A percentile compares a stretch with the other conserved stretches of the same genome.
These are phyloP conservation scores for Ustilago curta DNA, from an alignment of 1,284 basidiomycete species.

Conservation along the genomic window DNA sequence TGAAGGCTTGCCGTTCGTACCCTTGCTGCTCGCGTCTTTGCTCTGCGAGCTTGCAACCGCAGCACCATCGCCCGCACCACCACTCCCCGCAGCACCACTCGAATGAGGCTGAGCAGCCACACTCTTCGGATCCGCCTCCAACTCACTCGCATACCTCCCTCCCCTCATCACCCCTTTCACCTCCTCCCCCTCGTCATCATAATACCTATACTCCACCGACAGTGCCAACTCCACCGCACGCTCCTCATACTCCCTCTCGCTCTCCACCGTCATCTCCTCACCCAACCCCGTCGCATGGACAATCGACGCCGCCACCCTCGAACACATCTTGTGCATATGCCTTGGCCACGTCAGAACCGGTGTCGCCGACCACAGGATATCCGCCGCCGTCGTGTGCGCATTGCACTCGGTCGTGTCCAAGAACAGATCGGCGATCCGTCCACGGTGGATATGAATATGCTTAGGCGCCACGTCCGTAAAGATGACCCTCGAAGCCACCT, in stretches of 20 bases:
- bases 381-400: slow-evolving; percentile 76
- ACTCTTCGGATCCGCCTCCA: slow-evolving; percentile 44
- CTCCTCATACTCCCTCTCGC: slow-evolving; percentile 73
- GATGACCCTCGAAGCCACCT: slow-evolving; percentile 74
- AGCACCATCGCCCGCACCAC: neutral
- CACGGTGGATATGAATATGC: slow-evolving; percentile 74
- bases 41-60: neutral
- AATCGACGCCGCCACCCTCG: slow-evolving; percentile 75
- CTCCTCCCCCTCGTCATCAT: slow-evolving; percentile 29
- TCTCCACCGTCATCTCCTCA: slow-evolving; percentile 73
- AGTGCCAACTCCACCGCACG: slow-evolving; percentile 73
- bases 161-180: slow-evolving; percentile 9
- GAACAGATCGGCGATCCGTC: slow-evolving; percentile 75
- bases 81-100: slow-evolving; percentile 4
- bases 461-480: slow-evolving; percentile 76
- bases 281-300: slow-evolving; percentile 75
- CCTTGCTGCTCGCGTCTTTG: neutral
- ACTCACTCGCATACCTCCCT: slow-evolving; percentile 33
- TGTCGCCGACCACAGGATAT: slow-evolving; percentile 76
- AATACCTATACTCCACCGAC: slow-evolving; percentile 69
- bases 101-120: slow-evolving; percentile 43
- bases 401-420: slow-evolving; percentile 78
- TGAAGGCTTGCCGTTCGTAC: neutral
- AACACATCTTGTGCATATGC: slow-evolving; percentile 76
- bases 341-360: slow-evolving; percentile 76